phyloP scores from a whole-genome alignment of 768 basidiomycete genomes.

The Boletus fagicola region DNA sequence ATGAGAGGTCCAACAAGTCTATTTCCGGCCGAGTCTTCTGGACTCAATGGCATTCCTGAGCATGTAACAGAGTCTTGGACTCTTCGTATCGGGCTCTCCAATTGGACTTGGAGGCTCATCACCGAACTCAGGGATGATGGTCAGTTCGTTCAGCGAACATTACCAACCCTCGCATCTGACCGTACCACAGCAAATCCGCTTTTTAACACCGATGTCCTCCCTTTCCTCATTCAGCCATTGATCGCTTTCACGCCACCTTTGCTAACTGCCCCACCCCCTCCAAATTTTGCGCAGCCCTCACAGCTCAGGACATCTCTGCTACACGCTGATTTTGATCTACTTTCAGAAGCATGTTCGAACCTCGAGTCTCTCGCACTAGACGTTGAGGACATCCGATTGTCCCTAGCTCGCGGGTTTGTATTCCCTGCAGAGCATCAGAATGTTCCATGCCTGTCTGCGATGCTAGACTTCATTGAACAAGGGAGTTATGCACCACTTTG shows the following conservation, averaged over 20 bases:
- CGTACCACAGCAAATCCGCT: conserved; percentile 47
- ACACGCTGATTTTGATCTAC: conserved; percentile 64
- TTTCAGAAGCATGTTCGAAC: conserved; percentile 72
- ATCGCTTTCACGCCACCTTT: conserved; percentile 60
- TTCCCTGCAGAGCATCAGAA: conserved; percentile 57
- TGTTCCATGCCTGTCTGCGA: conserved; percentile 55
- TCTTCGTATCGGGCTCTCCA: conserved; percentile 60
- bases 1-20: conserved; percentile 29
- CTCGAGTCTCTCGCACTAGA: conserved; percentile 79
- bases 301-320: conserved; percentile 47
- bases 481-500: conserved; percentile 69
- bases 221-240: conserved; percentile 58
- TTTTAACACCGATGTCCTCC: conserved; percentile 62
- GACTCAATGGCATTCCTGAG: conserved; percentile 22
- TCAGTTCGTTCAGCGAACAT: conserved; percentile 31
- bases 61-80: conserved; percentile 57
- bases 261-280: conserved; percentile 34
- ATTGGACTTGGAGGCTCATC: conserved; percentile 79
- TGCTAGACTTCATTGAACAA: conserved; percentile 73
- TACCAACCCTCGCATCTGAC: conserved; percentile 1
- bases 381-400: conserved; percentile 70
- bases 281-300: conserved; percentile 40
- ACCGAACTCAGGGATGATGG: conserved; percentile 72
- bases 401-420: conserved; percentile 63
- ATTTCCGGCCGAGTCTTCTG: conserved; percentile 22